phyloP scores from a whole-genome alignment of 495 filamentous ascomycete genomes.

The Podospora comata region DNA sequence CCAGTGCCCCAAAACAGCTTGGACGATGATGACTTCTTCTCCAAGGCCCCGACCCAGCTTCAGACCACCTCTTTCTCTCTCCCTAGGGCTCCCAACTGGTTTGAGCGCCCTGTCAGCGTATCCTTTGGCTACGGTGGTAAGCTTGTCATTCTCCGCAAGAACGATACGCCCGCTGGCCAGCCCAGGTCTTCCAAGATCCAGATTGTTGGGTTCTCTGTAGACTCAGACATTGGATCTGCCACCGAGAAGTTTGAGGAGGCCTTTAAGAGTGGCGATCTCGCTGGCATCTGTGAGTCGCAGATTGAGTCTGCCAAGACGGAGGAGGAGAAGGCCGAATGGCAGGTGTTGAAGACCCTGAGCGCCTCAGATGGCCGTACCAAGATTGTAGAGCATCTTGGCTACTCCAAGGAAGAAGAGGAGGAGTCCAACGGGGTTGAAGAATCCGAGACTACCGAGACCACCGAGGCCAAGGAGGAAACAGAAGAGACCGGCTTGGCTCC shows the following conservation, averaged over 20 bases:
- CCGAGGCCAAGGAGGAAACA: constrained; percentile 38
- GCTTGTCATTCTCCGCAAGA: constrained; percentile 68
- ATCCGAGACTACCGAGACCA: constrained; percentile 7
- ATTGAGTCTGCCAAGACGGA: constrained; percentile 70
- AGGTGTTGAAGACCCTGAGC: constrained; percentile 84
- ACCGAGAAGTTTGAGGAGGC: constrained; percentile 85
- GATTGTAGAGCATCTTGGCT: constrained; percentile 84
- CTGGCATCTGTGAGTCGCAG: constrained; percentile 75
- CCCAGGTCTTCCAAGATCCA: constrained; percentile 69
- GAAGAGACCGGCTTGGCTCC: constrained; percentile 46
- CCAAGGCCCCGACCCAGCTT: constrained; percentile 83
- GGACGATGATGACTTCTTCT: constrained; percentile 96
- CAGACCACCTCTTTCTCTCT: constrained; percentile 87
- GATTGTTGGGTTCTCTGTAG: constrained; percentile 84
- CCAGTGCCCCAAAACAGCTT: constrained; percentile 53
- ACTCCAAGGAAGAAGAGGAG: constrained; percentile 57
- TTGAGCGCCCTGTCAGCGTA: constrained; percentile 78
- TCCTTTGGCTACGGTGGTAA: constrained; percentile 97
- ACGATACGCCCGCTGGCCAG: constrained; percentile 55
- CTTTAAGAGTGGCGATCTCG: constrained; percentile 71
- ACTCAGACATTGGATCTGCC: constrained; percentile 76
- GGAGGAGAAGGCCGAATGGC: constrained; percentile 93
- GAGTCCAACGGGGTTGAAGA: constrained; percentile 48
- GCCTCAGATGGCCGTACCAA: constrained; percentile 74
- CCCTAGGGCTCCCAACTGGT: constrained; percentile 82